phyloP scores from a whole-genome alignment of 2,329 filamentous ascomycete species.

The Cladosporium sp. region DNA sequence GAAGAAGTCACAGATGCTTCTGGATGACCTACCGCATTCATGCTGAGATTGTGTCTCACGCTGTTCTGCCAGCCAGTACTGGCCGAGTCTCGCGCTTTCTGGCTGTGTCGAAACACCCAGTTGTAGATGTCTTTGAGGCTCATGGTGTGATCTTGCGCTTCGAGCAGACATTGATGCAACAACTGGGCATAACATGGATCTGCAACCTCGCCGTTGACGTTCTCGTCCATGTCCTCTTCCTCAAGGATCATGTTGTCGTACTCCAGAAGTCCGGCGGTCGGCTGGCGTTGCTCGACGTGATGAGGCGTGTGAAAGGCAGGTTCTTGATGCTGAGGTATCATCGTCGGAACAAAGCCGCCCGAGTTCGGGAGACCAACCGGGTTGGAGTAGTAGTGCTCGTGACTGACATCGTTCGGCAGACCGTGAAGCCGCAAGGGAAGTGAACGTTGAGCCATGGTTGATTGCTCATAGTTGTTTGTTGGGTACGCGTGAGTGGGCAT shows the following conservation, averaged over 20 bases:
- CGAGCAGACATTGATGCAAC: conserved; percentile 71
- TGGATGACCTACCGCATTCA: conserved; percentile 72
- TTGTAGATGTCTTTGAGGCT: conserved; percentile 82
- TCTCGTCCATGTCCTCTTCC: conserved; percentile 3
- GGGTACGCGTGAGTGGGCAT: neutral
- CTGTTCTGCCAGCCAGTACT: conserved; percentile 84
- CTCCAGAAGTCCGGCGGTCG: conserved; percentile 3
- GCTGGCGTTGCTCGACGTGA: neutral
- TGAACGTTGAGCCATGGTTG: neutral
- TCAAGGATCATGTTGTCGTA: conserved; percentile 4
- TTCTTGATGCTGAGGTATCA: neutral
- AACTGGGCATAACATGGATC: conserved; percentile 65
- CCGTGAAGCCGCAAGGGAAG: neutral
- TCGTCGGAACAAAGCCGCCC: neutral
- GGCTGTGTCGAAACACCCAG: conserved; percentile 81
- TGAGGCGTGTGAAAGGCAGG: neutral
- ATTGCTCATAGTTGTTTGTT: neutral
- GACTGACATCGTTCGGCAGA: neutral
- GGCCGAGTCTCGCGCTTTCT: conserved; percentile 60
- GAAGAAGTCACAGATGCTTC: neutral
- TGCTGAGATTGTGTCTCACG: conserved; percentile 91
- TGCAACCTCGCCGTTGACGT: conserved; percentile 17
- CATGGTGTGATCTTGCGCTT: conserved; percentile 63
- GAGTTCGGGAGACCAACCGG: neutral
- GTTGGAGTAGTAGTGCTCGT: neutral